Base-by-base conservation (phyloP, 192 early-diverging fungal species). In the Coemansia erecta region DNA sequence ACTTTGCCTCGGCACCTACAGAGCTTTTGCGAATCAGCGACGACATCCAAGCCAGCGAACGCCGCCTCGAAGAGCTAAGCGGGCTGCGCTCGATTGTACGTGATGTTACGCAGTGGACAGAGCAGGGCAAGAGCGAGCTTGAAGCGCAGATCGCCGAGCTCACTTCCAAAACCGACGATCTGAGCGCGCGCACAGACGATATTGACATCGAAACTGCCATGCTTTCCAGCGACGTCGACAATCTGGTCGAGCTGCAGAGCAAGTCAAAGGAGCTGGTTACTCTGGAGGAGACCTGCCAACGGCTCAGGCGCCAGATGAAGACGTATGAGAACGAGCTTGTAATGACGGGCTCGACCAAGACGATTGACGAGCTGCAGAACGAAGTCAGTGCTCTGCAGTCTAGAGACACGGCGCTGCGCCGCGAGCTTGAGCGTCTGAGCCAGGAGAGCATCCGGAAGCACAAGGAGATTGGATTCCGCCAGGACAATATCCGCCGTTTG, bases 281-380 rank as follows among this genome's bases (percentile, higher is more conserved):
- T 19, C 19, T 82, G 1, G 62, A 80, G 9, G 63, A 59, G 8
- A 85, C 85, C 35, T 53, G 81, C 3, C 61, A 44, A 15, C 44
- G 31, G 2, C 56, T 88, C 12, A 56, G 47, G 8, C 46, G 52
- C 9, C 86, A 88, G 21, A 73, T 92, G 18, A 60, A 60, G 22
- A n/a, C 53, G 0, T 60, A 86, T 0, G 61, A 77, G 26, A 56
- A 63, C 12, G 90, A 89, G 24, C 76, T 92, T 13, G 53, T 52
- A 13, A 55, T 60, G 0, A 64, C 86, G 1, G 88, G 87, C 0
- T 88, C 87, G 1, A 79, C 73, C 12, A 85, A 84, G 59, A 90
- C 89, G 5, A 57, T 84, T 19, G 84, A 86, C 4, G 88, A 94
- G 22, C 77, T 85, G 33, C 86, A 89, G 61, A 65, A 60, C 10